phyloP scores from a whole-genome alignment of 352 stramenopile genomes.

The Plasmopara halstedii region DNA sequence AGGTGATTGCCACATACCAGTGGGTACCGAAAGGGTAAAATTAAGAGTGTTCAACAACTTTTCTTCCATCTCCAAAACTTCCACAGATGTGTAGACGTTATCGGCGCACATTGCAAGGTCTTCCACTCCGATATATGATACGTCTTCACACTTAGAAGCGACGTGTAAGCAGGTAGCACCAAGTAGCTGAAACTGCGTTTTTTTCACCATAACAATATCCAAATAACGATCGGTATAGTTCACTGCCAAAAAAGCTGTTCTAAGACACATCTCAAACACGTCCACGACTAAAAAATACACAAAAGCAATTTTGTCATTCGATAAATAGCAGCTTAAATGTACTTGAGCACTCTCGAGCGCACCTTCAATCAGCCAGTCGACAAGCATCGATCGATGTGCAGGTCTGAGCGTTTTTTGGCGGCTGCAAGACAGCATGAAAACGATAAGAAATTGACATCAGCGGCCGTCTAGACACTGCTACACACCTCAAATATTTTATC shows the following conservation, averaged over 20 bases:
- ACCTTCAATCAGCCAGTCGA: conserved; percentile 91
- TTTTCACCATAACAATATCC: conserved; percentile 85
- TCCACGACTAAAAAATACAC: conserved; percentile 61
- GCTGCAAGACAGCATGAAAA: conserved; percentile 19
- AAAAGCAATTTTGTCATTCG: background rate
- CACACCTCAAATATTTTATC: conserved; percentile 80
- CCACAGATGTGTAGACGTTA: conserved; percentile 84
- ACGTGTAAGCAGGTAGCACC: conserved; percentile 87
- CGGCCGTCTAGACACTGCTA: background rate
- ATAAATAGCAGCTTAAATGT: background rate
- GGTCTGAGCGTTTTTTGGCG: conserved; percentile 77
- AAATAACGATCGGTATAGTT: conserved; percentile 88
- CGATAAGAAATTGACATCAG: conserved; percentile 2
- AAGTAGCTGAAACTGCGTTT: conserved; percentile 85
- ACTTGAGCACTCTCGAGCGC: background rate
- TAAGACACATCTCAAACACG: conserved; percentile 89
- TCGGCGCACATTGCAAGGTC: conserved; percentile 88
- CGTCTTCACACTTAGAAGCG: conserved; percentile 88
- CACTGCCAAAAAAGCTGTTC: conserved; percentile 85
- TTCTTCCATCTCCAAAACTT: conserved; percentile 89
- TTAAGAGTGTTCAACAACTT: conserved; percentile 89
- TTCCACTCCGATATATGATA: conserved; percentile 89
- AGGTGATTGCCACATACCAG: conserved; percentile 33
- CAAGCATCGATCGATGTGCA: conserved; percentile 85
- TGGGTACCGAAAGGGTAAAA: conserved; percentile 86